phyloP scores from a whole-genome alignment of 805 yeast genomes.

The Ogataea saltuana region DNA sequence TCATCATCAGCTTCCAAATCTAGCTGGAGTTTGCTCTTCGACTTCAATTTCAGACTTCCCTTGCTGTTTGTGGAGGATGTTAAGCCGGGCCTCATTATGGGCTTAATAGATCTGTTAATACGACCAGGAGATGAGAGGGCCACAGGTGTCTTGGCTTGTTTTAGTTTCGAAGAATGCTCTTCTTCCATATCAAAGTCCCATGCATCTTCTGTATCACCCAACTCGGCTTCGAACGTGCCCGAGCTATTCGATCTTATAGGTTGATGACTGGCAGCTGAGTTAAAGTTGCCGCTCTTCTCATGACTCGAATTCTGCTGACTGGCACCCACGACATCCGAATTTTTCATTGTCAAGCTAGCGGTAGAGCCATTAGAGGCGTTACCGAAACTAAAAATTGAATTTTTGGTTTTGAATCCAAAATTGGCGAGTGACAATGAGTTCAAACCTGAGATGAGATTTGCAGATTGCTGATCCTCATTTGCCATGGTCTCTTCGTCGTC shows the following conservation, averaged over 20 bases:
- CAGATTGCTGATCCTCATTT: conserved; percentile 22
- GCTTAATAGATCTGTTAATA: conserved; percentile 6
- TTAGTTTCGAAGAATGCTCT: conserved; percentile 3
- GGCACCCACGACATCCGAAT: conserved; percentile 7
- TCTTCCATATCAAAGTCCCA: conserved; percentile 35
- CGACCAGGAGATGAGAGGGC: neutral
- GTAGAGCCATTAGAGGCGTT: conserved; percentile 18
- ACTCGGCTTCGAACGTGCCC: conserved; percentile 16
- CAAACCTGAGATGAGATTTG: conserved; percentile 17
- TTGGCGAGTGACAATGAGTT: conserved; percentile 25
- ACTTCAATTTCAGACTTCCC: conserved; percentile 25
- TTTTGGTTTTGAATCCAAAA: conserved; percentile 23
- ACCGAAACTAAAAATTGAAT: conserved; percentile 23
- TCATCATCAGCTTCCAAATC: conserved; percentile 39
- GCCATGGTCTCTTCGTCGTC: conserved; percentile 32
- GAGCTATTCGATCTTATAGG: neutral
- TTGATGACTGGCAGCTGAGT: neutral
- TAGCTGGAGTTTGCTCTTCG: conserved; percentile 36
- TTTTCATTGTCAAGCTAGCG: conserved; percentile 23
- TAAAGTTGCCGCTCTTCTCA: neutral
- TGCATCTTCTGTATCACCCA: conserved; percentile 30
- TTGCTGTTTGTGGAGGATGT: conserved; percentile 6
- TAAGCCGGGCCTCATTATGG: neutral
- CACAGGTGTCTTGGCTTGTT: neutral
- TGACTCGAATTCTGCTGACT: neutral